Evolutionary conservation across 306 rosid species (phyloP), one percentile per base, ranked within the genome.

Genomic region (Parietaria judaica): DNA sequence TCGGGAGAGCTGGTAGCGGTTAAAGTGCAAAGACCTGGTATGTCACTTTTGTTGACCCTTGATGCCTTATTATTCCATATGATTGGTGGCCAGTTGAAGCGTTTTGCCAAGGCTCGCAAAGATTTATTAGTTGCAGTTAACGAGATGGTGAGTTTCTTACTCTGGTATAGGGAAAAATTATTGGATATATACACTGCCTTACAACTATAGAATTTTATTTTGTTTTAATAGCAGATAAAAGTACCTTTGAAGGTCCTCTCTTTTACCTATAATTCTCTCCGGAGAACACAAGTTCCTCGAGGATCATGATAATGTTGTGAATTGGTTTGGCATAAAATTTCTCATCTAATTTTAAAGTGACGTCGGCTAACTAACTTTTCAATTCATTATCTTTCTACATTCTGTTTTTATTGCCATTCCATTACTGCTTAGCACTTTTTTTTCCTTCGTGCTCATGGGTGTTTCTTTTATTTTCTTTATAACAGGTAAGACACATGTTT

Each of bases 401-500:
- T 13, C 12, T 50, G 6, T 50, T 14, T 14, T 17, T 57, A 6
- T 2, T 14, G 14, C 15, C 45, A 39, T 43, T 37, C 12, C 14
- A 36, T 45, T 46, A 10, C 23, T n/a, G 8, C 52, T 35, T n/a
- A 52, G 31, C 38, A 38, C 43, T 31, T 43, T 31, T 23, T n/a
- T 57, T 11, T 23, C 51, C 16, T 14, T 71, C 31, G 43, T 54
- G 41, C 59, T 57, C 36, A 14, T 51, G 34, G 38, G 45, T 41
- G 5, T 45, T 48, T 48, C 23, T 46, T 47, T 43, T 43, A 59
- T 48, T 59, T 46, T 64, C 54, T 56, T 66, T 58, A 71, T 83
- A 73, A 75, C 94, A 92, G 96, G 95, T 88, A 61, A 88, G 96
- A 54, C 99, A 92, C 83, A 92, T 92, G 99, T 92, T 92, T 76